Evolutionary conservation across 2,329 filamentous ascomycete species (phyloP), one percentile per base, ranked within the genome.

Genomic region (Botrytis deweyae): DNA sequence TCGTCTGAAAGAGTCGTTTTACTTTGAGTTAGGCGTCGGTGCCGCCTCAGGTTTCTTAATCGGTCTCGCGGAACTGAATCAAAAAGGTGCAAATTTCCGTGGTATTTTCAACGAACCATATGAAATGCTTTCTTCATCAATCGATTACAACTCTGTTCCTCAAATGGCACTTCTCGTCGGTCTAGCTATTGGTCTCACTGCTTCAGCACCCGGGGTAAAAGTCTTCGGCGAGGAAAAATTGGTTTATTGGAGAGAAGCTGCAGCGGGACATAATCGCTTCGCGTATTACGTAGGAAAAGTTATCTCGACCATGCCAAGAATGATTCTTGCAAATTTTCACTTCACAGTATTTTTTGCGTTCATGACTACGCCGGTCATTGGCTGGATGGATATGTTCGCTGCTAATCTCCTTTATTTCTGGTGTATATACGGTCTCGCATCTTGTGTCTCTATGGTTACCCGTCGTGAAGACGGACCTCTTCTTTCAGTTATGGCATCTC

Each of bases 221-320:
- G 49, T 72, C 18, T 72, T 72, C 20, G 71, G 71, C 0, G 71
- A 72, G 42, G 71, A 72, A 77, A 86, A 86, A 78, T 80, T 87
- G 9, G 82, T 89, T 55, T 87, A 87, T 76, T 85, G 84, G 64
- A 84, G 88, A 14, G 88, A 90, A 80, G 84, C 87, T 5, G 86
- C 87, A 61, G 85, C 87, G 0, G 88, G 88, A 0, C 88, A 90
- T 77, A 88, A 86, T 52, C 82, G 87, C 16, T 80, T 84, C 36
- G 86, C 88, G 0, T 89, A 90, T 79, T 90, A 88, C 77, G 58
- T 88, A 2, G 88, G 87, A 52, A 90, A 90, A 79, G 71, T 86
- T 3, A 3, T 88, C 0, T 85, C 85, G 0, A 87, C 87, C 0
- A 36, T 89, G 0, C 85, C 86, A 3, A 42, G 71, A 58, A 72